These are phyloP conservation scores for Metschnikowia colocasiae DNA, from an alignment of 805 yeast genomes.

Conservation along the genomic window DNA sequence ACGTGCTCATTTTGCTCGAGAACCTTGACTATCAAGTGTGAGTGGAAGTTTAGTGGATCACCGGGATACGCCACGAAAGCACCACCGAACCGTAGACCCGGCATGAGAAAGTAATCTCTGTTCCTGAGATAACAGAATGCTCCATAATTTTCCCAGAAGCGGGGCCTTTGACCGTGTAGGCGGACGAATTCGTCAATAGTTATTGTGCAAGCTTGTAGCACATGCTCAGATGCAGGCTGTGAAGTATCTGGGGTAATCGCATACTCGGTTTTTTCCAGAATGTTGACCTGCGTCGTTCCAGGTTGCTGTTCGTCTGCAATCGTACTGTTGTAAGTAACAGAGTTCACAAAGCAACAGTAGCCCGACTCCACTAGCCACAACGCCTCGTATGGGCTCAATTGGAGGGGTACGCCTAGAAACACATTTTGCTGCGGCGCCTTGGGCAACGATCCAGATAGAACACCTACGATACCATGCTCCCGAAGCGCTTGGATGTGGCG, in stretches of 20 bases:
- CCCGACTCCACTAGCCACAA: slow-evolving; percentile 53
- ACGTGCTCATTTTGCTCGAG: slow-evolving; percentile 38
- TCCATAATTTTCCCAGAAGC: slow-evolving; percentile 11
- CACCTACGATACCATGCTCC: slow-evolving; percentile 66
- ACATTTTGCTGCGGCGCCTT: slow-evolving; percentile 90
- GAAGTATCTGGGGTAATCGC: slow-evolving; percentile 12
- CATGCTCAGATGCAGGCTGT: neutral
- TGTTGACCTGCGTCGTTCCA: slow-evolving; percentile 1
- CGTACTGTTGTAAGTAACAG: slow-evolving; percentile 24
- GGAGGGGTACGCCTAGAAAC: slow-evolving; percentile 81
- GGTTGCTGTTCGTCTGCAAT: neutral
- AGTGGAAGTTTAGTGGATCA: slow-evolving; percentile 86
- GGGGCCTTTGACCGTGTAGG: slow-evolving; percentile 1
- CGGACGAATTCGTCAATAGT: slow-evolving; percentile 2
- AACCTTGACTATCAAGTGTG: slow-evolving; percentile 67
- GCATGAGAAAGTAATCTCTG: slow-evolving; percentile 56
- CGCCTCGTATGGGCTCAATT: slow-evolving; percentile 69
- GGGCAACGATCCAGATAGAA: slow-evolving; percentile 77
- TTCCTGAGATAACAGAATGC: slow-evolving; percentile 40
- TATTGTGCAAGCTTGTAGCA: neutral
- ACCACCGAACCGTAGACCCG: slow-evolving; percentile 92
- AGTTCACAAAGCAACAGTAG: slow-evolving; percentile 44
- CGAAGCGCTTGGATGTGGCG: slow-evolving; percentile 54
- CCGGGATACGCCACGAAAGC: slow-evolving; percentile 89
- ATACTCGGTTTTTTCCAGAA: slow-evolving; percentile 10